Evolutionary conservation across 1,284 basidiomycete genomes (phyloP).

Genomic region (Neonothopanus nambi): DNA sequence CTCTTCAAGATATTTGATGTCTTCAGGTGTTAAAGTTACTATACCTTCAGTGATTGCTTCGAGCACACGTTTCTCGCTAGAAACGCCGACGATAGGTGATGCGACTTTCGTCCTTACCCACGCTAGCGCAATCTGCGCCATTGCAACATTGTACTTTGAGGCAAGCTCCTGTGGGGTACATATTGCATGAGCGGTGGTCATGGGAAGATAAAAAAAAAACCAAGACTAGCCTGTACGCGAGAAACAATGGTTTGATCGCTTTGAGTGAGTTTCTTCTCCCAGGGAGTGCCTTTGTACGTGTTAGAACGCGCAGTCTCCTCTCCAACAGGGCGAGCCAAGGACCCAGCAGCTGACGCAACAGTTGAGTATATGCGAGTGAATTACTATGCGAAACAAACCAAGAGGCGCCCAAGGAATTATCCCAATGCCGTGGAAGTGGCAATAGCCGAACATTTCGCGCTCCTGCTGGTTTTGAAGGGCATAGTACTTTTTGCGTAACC

Average conservation of each 20-base stretch:
- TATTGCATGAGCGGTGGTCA: not conserved
- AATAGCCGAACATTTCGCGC: constrained; percentile 47
- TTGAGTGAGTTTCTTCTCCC: not conserved
- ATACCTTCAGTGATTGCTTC: not conserved
- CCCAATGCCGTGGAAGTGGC: constrained; percentile 46
- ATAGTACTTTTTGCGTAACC: no score
- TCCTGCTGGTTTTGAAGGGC: constrained; percentile 35
- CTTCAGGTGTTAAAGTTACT: not conserved
- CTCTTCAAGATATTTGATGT: constrained; percentile 1
- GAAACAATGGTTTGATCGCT: not conserved
- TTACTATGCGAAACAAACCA: constrained; percentile 4
- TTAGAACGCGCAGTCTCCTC: not conserved
- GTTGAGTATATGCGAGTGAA: no score
- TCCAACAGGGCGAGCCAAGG: not conserved
- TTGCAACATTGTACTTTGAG: not conserved
- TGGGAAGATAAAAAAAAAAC: no score
- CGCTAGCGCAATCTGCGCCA: not conserved
- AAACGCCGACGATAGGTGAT: not conserved
- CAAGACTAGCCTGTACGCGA: not conserved
- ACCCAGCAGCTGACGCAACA: not conserved
- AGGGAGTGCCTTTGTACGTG: constrained; percentile 3
- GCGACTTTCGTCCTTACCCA: not conserved
- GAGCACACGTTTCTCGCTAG: not conserved
- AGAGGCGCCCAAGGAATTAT: constrained; percentile 45
- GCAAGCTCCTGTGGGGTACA: constrained; percentile 1